Evolutionary conservation across 2,329 filamentous ascomycete genomes (phyloP).

Genomic region (Aspergillus sp.): DNA sequence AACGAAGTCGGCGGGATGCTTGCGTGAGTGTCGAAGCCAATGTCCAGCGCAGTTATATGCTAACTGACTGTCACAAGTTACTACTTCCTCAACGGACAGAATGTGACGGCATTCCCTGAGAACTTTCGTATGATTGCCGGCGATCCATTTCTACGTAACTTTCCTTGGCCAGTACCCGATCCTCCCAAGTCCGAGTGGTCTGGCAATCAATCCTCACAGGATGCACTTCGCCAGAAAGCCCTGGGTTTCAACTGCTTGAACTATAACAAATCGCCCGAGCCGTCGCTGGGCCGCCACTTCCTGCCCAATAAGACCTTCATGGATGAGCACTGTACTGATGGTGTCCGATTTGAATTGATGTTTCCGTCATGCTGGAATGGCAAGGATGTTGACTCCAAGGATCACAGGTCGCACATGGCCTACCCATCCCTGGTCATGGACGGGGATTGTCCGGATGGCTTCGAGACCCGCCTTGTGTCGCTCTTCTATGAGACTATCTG

Average conservation of each 20-base stretch:
- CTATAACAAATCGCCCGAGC: slow-evolving; percentile 68
- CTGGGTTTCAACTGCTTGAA: slow-evolving; percentile 95
- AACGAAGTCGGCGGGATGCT: slow-evolving; percentile 79
- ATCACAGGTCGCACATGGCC: slow-evolving; percentile 68
- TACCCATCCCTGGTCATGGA: slow-evolving; percentile 77
- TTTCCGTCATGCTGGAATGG: slow-evolving; percentile 92
- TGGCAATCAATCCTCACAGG: slow-evolving; percentile 66
- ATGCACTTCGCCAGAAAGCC: slow-evolving; percentile 73
- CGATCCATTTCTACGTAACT: slow-evolving; percentile 67
- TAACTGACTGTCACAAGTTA: slow-evolving; percentile 58
- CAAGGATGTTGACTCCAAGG: slow-evolving; percentile 55
- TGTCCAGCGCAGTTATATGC: neutral
- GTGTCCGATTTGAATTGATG: slow-evolving; percentile 79
- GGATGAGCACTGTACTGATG: slow-evolving; percentile 78
- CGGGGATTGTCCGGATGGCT: slow-evolving; percentile 72
- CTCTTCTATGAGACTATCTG: slow-evolving; percentile 88
- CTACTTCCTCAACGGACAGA: slow-evolving; percentile 73
- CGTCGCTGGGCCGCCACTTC: slow-evolving; percentile 77
- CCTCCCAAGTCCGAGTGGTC: slow-evolving; percentile 72
- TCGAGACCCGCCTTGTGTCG: slow-evolving; percentile 67
- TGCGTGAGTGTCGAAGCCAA: slow-evolving; percentile 60
- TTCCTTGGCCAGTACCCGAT: slow-evolving; percentile 67
- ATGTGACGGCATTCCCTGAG: slow-evolving; percentile 71
- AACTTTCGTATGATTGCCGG: slow-evolving; percentile 84
- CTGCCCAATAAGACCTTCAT: slow-evolving; percentile 78